These are phyloP conservation scores for Taiozyma sp. DNA, from an alignment of 1,139 yeast genomes.

Conservation along the genomic window DNA sequence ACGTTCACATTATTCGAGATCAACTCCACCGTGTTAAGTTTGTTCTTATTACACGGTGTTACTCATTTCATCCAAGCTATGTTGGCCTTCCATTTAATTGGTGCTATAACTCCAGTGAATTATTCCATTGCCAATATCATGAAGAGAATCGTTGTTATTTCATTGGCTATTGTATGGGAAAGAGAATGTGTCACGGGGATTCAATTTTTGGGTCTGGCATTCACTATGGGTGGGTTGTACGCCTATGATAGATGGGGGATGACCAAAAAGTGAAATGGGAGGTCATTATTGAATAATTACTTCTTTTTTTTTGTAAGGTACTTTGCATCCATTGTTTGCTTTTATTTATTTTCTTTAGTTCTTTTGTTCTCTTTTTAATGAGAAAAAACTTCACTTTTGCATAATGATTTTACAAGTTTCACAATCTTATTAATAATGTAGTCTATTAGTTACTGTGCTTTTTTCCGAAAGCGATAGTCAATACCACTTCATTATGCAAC, in stretches of 20 bases:
- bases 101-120: constrained; percentile 80
- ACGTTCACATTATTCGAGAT: constrained; percentile 33
- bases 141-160: constrained; percentile 81
- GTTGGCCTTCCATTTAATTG: constrained; percentile 84
- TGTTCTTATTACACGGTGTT: constrained; percentile 59
- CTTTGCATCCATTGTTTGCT: background rate
- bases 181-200: constrained; percentile 45
- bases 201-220: constrained; percentile 64
- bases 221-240: constrained; percentile 63
- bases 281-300: background rate
- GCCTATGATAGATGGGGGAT: constrained; percentile 75
- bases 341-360: background rate
- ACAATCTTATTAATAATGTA: background rate
- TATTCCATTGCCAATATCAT: constrained; percentile 87
- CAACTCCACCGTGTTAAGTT: constrained; percentile 27
- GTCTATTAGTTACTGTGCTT: background rate
- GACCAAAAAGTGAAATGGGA: constrained; percentile 9
- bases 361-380: background rate
- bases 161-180: constrained; percentile 78
- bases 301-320: background rate
- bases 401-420: background rate
- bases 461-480: background rate
- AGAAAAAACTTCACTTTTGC: background rate
- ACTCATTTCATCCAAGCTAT: constrained; percentile 83
- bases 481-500: background rate